Percentiles rank a stretch among this genome's conserved stretches.
These are phyloP conservation scores for Pleurotus eryngii DNA, from an alignment of 768 basidiomycete species.

Conservation along the genomic window DNA sequence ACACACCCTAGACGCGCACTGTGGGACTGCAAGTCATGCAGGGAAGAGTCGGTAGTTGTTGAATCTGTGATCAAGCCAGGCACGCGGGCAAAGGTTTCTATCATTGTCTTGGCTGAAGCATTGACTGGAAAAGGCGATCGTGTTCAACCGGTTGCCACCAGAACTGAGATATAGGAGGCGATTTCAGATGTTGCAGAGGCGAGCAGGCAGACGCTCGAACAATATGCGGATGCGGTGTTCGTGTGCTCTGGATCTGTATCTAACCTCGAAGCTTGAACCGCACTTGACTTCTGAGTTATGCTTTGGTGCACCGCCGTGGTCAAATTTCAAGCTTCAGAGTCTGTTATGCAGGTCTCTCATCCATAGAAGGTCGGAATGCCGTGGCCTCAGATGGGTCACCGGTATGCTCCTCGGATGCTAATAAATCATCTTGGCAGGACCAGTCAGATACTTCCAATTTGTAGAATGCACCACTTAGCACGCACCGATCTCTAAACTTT, in stretches of 20 bases:
- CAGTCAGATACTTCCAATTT: neutral
- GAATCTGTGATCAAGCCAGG: neutral
- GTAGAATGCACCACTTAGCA: neutral
- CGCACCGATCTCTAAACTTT: too few relatives aligned
- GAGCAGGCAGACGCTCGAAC: neutral
- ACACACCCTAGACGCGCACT: neutral
- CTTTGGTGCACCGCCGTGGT: neutral
- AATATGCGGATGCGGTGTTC: neutral
- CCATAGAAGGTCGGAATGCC: neutral
- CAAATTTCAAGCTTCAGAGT: too few relatives aligned
- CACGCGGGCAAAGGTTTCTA: neutral
- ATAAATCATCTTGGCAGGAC: neutral
- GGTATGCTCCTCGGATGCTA: neutral
- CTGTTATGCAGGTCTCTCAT: too few relatives aligned
- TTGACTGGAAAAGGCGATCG: too few relatives aligned
- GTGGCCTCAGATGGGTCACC: neutral
- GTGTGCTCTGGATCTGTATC: neutral
- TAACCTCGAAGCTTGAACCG: neutral
- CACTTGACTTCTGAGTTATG: neutral
- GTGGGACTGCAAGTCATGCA: neutral
- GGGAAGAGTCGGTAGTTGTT: neutral
- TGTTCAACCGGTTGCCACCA: neutral
- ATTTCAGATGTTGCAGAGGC: neutral
- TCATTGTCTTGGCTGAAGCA: too few relatives aligned
- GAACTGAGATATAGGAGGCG: neutral